Evolutionary conservation across 78 protist genomes (phyloP), one percentile per base, ranked within the genome.

Genomic region (Dictyostelium intermedium): DNA sequence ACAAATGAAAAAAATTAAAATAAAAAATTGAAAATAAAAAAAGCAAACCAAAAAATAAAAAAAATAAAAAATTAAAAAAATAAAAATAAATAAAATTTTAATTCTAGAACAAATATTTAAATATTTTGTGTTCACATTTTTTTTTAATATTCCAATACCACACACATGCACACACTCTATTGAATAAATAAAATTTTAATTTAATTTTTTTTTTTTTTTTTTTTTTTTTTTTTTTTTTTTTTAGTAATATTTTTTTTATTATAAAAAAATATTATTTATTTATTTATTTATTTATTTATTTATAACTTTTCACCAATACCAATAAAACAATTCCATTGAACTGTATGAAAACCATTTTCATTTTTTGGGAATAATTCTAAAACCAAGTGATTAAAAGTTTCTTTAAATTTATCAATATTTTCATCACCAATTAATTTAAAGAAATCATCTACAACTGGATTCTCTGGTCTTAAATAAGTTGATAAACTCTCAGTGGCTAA

Each of bases 271-370:
- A 39, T 14, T 14, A 2, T 50, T 56, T 56, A 20, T 56, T 56
- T 13, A 14, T 56, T 56, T 56, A 5, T 20, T 56, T 20, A 14
- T 56, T 56, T 53, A 18, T 5, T 53, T 56, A 7, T 0, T 20
- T 56, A 56, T 56, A 56, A 56, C 20, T 72, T 72, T 34, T 72
- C 37, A 72, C 79, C 79, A 72, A 72, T 34, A 34, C 79, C 79
- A 34, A 72, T 72, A 16, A 16, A 72, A 16, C n/a, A 30, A 34
- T 32, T 32, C 23, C 39, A 27, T 11, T 2, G 35, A 5, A 53
- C 63, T 16, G 20, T 27, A 16, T 70, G 37, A 70, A 70, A 32
- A 32, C 41, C 78, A 32, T 32, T 72, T 56, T 27, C 45, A 34
- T 70, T 70, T 16, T 32, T 70, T 70, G 78, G 78, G 7, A 32